A percentile compares a stretch with the other conserved stretches of the same genome.
These are phyloP conservation scores for Emmonsiellopsis sp. DNA, from an alignment of 2,329 filamentous ascomycete species.

Conservation along the genomic window DNA sequence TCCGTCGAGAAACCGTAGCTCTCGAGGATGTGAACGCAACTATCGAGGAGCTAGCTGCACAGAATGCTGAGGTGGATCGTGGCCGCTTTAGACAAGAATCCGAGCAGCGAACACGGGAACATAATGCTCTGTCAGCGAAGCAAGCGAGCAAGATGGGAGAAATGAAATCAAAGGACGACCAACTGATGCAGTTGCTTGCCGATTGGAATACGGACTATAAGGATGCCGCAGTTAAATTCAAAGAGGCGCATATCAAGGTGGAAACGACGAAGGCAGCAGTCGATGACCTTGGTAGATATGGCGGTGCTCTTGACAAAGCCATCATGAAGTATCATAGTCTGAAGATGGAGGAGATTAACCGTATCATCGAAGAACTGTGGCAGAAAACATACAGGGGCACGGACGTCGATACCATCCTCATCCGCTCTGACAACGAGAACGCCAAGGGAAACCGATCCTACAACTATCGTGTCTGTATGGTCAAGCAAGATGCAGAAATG, in stretches of 20 bases:
- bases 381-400: constrained; percentile 93
- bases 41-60: constrained; percentile 64
- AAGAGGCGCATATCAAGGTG: constrained; percentile 79
- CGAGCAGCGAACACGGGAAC: constrained; percentile 54
- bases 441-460: constrained; percentile 69
- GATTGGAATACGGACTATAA: constrained; percentile 86
- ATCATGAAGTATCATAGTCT: constrained; percentile 94
- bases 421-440: constrained; percentile 81
- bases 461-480: constrained; percentile 97
- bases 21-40: constrained; percentile 60
- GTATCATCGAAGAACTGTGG: constrained; percentile 94
- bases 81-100: constrained; percentile 64
- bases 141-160: constrained; percentile 65
- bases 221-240: constrained; percentile 69
- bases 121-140: constrained; percentile 62
- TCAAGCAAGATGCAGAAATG: constrained; percentile 96
- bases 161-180: constrained; percentile 76
- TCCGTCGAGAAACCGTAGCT: constrained; percentile 63
- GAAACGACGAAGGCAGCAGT: constrained; percentile 88
- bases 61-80: constrained; percentile 77
- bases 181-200: constrained; percentile 60
- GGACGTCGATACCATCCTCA: constrained; percentile 92
- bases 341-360: constrained; percentile 98
- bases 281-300: constrained; percentile 77
- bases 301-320: constrained; percentile 78